phyloP scores from a whole-genome alignment of 192 early-diverging fungal genomes.

The Radiomyces spectabilis region DNA sequence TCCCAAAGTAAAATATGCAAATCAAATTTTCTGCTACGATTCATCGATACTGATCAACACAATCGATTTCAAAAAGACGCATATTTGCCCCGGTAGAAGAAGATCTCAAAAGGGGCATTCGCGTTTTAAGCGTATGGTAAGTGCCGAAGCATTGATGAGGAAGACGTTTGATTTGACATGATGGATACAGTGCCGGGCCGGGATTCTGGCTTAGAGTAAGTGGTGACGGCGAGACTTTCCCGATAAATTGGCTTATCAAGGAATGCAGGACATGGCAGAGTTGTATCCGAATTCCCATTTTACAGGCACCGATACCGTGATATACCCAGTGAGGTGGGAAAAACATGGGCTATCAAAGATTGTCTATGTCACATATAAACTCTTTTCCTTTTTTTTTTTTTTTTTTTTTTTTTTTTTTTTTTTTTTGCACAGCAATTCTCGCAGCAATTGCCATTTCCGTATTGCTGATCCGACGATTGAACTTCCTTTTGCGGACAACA shows the following conservation, averaged over 20 bases:
- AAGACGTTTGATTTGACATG: too few relatives aligned
- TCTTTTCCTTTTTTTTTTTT: too few relatives aligned
- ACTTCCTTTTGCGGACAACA: constrained; percentile 23
- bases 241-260: too few relatives aligned
- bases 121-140: constrained; percentile 19
- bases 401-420: too few relatives aligned
- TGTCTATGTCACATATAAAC: neutral
- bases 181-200: constrained; percentile 15
- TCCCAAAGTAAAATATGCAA: too few relatives aligned
- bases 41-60: too few relatives aligned
- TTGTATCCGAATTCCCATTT: constrained; percentile 27
- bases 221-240: neutral
- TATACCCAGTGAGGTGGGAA: constrained; percentile 26
- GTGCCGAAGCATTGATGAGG: too few relatives aligned
- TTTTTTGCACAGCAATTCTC: constrained; percentile 5
- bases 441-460: constrained; percentile 37
- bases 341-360: neutral
- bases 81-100: constrained; percentile 21
- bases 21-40: too few relatives aligned
- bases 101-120: constrained; percentile 13
- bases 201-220: constrained; percentile 27
- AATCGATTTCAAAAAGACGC: too few relatives aligned
- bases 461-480: constrained; percentile 26
- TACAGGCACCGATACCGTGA: constrained; percentile 22
- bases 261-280: constrained; percentile 19